These are phyloP conservation scores for Yamadazyma sp. DNA, from an alignment of 805 yeast genomes.

Conservation along the genomic window DNA sequence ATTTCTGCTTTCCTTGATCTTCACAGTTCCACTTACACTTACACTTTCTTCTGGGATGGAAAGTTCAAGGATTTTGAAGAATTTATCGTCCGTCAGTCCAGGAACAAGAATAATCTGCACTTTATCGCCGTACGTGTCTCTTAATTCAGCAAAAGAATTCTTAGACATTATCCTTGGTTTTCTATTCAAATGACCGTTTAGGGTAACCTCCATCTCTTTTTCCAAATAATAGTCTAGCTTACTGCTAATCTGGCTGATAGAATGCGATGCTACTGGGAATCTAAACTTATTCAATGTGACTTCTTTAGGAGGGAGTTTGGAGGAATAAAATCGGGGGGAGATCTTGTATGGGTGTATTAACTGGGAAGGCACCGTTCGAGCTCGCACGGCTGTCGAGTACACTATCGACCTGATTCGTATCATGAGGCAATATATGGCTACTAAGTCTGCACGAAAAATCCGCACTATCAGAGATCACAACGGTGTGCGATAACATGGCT, in stretches of 20 bases:
- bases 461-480: slow-evolving; percentile 4
- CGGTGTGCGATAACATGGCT: slow-evolving; percentile 1
- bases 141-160: slow-evolving; percentile 67
- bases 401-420: too few species aligned
- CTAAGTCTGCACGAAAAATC: too few species aligned
- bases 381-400: too few species aligned
- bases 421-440: neutral
- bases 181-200: slow-evolving; percentile 84
- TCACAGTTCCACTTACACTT: slow-evolving; percentile 57
- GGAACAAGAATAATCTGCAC: slow-evolving; percentile 50
- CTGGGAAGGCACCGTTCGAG: too few species aligned
- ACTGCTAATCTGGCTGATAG: slow-evolving; percentile 17
- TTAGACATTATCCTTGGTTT: slow-evolving; percentile 72
- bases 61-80: slow-evolving; percentile 41
- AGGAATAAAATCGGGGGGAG: slow-evolving; percentile 1
- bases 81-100: slow-evolving; percentile 41
- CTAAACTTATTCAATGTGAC: slow-evolving; percentile 29
- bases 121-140: slow-evolving; percentile 70
- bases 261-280: slow-evolving; percentile 37
- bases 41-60: slow-evolving; percentile 72
- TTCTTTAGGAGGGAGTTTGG: slow-evolving; percentile 22
- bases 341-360: too few species aligned
- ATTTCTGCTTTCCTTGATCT: slow-evolving; percentile 24
- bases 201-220: slow-evolving; percentile 32
- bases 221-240: slow-evolving; percentile 14